These are phyloP conservation scores for Linum usitatissimum DNA, from an alignment of 345 rosid genomes.

Conservation along the genomic window DNA sequence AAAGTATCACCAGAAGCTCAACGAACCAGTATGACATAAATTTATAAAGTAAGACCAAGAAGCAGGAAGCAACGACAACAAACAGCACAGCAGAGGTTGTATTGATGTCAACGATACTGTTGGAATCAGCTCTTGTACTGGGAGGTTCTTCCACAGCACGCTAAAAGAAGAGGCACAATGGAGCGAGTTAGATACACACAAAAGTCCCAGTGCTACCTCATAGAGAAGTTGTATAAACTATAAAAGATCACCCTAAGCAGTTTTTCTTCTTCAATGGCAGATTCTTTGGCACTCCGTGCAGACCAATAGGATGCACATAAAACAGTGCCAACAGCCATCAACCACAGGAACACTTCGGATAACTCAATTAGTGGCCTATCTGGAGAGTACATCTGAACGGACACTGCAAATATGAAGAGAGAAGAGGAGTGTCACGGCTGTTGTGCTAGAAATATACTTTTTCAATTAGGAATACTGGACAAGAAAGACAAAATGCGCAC, in stretches of 20 bases:
- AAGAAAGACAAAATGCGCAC: neutral
- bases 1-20: slow-evolving; percentile 89
- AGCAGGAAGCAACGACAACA: slow-evolving; percentile 82
- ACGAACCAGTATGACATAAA: slow-evolving; percentile 89
- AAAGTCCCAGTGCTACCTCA: neutral
- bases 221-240: slow-evolving; percentile 1
- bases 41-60: slow-evolving; percentile 79
- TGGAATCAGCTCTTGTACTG: slow-evolving; percentile 26
- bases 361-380: slow-evolving; percentile 73
- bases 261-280: slow-evolving; percentile 74
- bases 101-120: slow-evolving; percentile 76
- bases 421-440: neutral
- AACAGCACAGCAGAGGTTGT: slow-evolving; percentile 69
- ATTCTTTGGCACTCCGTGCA: slow-evolving; percentile 92
- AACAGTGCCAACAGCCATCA: slow-evolving; percentile 94
- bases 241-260: slow-evolving; percentile 52
- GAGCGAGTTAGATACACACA: slow-evolving; percentile 4
- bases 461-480: neutral
- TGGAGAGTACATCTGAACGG: slow-evolving; percentile 92
- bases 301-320: slow-evolving; percentile 95
- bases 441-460: neutral
- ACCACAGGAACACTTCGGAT: slow-evolving; percentile 96
- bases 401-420: slow-evolving; percentile 39
- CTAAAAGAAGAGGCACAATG: slow-evolving; percentile 28
- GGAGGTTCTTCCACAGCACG: slow-evolving; percentile 67